phyloP scores from a whole-genome alignment of 331 rosid genomes.

The Saraca asoca region DNA sequence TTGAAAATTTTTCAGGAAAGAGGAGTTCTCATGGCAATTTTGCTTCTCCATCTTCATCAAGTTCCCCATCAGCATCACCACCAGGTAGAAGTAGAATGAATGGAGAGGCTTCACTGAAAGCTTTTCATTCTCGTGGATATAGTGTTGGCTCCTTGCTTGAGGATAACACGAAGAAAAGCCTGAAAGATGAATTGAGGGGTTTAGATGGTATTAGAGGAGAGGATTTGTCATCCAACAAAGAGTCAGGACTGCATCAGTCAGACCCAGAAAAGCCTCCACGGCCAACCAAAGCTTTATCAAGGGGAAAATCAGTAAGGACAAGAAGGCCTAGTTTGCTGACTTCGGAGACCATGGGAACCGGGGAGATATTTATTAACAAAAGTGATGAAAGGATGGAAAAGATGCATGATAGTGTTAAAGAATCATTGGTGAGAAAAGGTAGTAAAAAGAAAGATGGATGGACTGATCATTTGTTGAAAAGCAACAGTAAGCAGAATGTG shows the following conservation, averaged over 20 bases:
- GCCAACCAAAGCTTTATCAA: constrained; percentile 42
- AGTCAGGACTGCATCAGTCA: constrained; percentile 28
- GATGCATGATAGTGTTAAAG: constrained; percentile 39
- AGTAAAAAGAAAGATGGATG: constrained; percentile 47
- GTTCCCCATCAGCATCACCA: constrained; percentile 46
- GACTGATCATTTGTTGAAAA: constrained; percentile 36
- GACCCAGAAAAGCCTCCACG: constrained; percentile 45
- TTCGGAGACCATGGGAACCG: constrained; percentile 36
- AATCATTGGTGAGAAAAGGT: constrained; percentile 46
- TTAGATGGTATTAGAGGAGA: constrained; percentile 38
- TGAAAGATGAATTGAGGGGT: constrained; percentile 47
- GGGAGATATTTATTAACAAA: constrained; percentile 45
- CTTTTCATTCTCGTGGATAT: constrained; percentile 46
- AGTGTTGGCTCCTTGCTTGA: constrained; percentile 44
- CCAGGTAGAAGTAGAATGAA: constrained; percentile 39
- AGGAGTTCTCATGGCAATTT: constrained; percentile 42
- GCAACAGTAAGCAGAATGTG: constrained; percentile 33
- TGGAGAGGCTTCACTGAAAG: constrained; percentile 43
- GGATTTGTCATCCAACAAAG: constrained; percentile 39
- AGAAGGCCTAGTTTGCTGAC: constrained; percentile 51
- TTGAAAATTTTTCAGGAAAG: constrained; percentile 42
- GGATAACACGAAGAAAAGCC: constrained; percentile 39
- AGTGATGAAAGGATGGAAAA: constrained; percentile 44
- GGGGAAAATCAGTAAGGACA: constrained; percentile 89
- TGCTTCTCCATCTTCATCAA: constrained; percentile 10